These are phyloP conservation scores for Acacia confusa DNA, from an alignment of 306 rosid species.

Conservation along the genomic window DNA sequence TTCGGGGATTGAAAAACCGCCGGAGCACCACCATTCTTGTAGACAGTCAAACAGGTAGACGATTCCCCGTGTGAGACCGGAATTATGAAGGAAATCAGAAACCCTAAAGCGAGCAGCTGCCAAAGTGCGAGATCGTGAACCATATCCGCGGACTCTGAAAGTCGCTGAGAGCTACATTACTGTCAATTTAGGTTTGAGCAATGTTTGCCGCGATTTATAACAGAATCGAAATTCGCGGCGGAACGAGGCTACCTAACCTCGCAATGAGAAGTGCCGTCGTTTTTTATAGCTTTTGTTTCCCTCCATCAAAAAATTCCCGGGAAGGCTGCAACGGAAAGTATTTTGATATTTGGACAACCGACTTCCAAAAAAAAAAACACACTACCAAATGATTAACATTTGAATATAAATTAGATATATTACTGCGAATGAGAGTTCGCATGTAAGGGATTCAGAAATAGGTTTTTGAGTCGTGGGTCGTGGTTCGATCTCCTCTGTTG, in stretches of 20 bases:
- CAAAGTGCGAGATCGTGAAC: conserved; percentile 2
- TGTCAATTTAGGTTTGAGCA: neutral
- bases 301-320: neutral
- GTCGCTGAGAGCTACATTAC: neutral
- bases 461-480: too few relatives aligned
- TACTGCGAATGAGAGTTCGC: too few relatives aligned
- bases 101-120: conserved; percentile 32
- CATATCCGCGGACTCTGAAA: conserved; percentile 28
- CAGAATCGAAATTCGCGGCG: neutral
- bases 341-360: neutral
- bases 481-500: too few relatives aligned
- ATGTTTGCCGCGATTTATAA: neutral
- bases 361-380: neutral
- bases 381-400: too few relatives aligned
- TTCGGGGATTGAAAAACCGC: conserved; percentile 89
- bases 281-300: neutral
- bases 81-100: conserved; percentile 39
- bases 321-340: neutral
- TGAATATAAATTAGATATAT: too few relatives aligned
- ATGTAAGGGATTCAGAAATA: too few relatives aligned
- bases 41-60: conserved; percentile 80
- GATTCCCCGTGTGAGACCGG: conserved; percentile 50
- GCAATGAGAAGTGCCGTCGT: neutral
- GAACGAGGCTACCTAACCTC: neutral
- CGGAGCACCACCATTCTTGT: conserved; percentile 86